phyloP scores from a whole-genome alignment of 1,284 basidiomycete genomes.

The Hymenochaete sp. region DNA sequence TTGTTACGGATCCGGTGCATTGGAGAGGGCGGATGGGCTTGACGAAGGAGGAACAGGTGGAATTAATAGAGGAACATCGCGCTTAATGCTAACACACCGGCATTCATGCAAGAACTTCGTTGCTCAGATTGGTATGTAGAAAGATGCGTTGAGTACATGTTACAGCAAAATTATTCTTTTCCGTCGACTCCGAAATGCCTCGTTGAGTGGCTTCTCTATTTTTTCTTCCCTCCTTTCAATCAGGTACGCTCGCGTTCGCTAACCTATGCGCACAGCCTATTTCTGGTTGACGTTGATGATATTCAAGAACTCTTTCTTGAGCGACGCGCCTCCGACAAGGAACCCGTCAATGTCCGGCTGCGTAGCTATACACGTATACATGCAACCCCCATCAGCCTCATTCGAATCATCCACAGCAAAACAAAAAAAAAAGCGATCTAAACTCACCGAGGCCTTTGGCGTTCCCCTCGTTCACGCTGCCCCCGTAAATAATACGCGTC shows the following conservation, averaged over 20 bases:
- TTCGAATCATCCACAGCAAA: conserved; percentile 1
- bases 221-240: too few relatives aligned
- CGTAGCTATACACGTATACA: conserved; percentile 36
- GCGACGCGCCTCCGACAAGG: conserved; percentile 94
- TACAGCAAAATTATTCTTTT: too few relatives aligned
- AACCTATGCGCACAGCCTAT: too few relatives aligned
- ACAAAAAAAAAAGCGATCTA: conserved; percentile 3
- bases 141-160: too few relatives aligned
- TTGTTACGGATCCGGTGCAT: conserved; percentile 28
- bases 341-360: conserved; percentile 95
- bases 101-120: too few relatives aligned
- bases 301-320: conserved; percentile 94
- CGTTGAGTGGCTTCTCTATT: too few relatives aligned
- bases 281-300: conserved; percentile 86
- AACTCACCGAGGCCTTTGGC: conserved; percentile 75
- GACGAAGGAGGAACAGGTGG: conserved; percentile 52
- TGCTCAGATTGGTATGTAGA: too few relatives aligned
- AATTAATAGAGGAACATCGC: conserved; percentile 5
- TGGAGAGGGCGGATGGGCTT: conserved; percentile 78
- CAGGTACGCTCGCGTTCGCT: too few relatives aligned
- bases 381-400: background rate
- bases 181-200: too few relatives aligned
- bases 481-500: conserved; percentile 92
- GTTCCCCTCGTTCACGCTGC: conserved; percentile 85
- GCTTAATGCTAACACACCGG: too few relatives aligned